Conservation (phyloP, 176 grass and related monocot genomes). For the Oryza meyeriana region DNA sequence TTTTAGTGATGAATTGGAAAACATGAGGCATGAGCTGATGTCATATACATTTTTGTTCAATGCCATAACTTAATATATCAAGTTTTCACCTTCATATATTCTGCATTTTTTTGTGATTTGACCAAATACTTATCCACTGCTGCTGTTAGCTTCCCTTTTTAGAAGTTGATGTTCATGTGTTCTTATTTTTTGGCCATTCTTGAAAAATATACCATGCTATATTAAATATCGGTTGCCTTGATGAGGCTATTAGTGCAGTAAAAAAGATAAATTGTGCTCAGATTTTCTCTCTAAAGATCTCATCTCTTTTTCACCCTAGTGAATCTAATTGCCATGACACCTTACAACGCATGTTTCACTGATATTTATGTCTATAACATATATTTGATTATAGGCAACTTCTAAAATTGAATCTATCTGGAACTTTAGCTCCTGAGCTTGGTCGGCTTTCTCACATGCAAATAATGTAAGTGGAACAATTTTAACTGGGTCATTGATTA, state of each 20-base stretch:
- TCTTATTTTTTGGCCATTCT: too few species aligned
- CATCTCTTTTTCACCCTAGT: too few species aligned
- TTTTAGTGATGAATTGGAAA: constrained; percentile 10
- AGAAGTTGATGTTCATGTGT: too few species aligned
- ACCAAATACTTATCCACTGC: background rate
- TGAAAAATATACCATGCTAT: background rate
- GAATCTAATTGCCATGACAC: constrained; percentile 2
- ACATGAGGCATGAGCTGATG: background rate
- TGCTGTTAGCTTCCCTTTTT: too few species aligned
- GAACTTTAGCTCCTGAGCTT: constrained; percentile 66
- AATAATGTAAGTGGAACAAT: constrained; percentile 69
- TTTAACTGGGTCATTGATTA: background rate
- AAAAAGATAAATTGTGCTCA: too few species aligned
- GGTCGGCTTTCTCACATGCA: constrained; percentile 65
- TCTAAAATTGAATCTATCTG: too few species aligned
- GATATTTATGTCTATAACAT: too few species aligned
- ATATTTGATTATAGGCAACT: too few species aligned
- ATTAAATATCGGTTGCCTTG: background rate
- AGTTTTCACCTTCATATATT: background rate
- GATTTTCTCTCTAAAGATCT: too few species aligned
- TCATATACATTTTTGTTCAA: too few species aligned
- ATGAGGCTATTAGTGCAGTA: background rate
- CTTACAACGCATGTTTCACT: constrained; percentile 37
- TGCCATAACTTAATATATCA: background rate
- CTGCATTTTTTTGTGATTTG: background rate